phyloP scores from a whole-genome alignment of 2,329 filamentous ascomycete species.

The Alternaria burnsii region DNA sequence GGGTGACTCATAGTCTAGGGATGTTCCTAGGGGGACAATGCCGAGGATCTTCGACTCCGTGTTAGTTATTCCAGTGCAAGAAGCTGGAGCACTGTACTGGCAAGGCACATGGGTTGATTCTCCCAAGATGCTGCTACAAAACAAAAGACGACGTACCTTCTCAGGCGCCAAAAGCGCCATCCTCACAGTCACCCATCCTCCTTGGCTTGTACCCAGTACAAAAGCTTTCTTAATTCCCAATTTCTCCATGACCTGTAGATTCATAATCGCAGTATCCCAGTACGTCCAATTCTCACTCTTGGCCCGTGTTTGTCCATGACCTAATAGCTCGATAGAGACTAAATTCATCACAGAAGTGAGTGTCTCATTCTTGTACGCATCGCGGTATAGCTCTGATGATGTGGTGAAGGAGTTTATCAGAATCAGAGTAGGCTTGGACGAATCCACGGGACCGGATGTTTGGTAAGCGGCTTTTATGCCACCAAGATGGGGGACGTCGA shows the following conservation, averaged over 20 bases:
- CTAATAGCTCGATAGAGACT: constrained; percentile 63
- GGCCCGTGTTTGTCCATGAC: constrained; percentile 60
- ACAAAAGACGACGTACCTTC: constrained; percentile 38
- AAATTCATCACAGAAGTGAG: constrained; percentile 57
- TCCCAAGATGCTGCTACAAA: not conserved
- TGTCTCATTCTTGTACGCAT: constrained; percentile 50
- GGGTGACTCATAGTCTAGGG: constrained; percentile 60
- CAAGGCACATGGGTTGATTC: not conserved
- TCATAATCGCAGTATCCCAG: constrained; percentile 63
- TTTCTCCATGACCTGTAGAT: constrained; percentile 51
- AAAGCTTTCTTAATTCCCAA: constrained; percentile 57
- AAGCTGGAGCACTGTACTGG: not conserved
- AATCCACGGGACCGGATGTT: constrained; percentile 48
- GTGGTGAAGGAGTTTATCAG: constrained; percentile 63
- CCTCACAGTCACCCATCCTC: constrained; percentile 61
- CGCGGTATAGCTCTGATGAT: constrained; percentile 55
- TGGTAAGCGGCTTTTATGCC: constrained; percentile 60
- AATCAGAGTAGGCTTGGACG: constrained; percentile 60
- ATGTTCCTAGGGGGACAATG: constrained; percentile 62
- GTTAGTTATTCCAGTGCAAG: not conserved
- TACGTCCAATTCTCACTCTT: constrained; percentile 61
- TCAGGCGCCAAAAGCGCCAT: constrained; percentile 63
- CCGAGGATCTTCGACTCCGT: constrained; percentile 55
- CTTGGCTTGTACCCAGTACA: constrained; percentile 62
- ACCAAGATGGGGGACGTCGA: constrained; percentile 60